Conservation (phyloP, 495 filamentous ascomycete species). For the Xylaria telfairii region DNA sequence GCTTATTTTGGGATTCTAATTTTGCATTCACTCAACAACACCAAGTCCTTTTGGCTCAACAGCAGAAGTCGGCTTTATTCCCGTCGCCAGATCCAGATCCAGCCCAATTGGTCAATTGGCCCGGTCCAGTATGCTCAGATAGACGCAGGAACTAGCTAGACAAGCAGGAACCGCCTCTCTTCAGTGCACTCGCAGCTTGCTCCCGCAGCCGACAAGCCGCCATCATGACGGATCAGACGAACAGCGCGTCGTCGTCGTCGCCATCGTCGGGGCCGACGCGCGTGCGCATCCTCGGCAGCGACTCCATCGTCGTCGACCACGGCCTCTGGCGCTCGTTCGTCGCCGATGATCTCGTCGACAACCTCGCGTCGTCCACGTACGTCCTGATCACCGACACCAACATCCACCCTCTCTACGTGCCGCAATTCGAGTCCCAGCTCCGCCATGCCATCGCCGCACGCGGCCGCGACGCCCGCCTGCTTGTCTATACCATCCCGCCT, state of each 20-base stretch:
- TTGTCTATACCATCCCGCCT: slow-evolving; percentile 85
- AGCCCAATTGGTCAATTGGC: not conserved
- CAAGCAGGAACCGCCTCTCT: not conserved
- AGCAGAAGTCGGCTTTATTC: not conserved
- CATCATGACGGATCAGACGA: slow-evolving; percentile 29
- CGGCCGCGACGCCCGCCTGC: slow-evolving; percentile 68
- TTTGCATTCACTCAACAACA: not conserved
- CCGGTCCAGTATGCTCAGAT: not conserved
- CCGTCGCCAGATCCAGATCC: not conserved
- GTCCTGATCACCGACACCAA: slow-evolving; percentile 97
- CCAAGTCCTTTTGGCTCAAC: not conserved
- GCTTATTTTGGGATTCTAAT: not conserved
- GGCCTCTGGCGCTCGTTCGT: slow-evolving; percentile 86
- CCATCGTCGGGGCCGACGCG: slow-evolving; percentile 46
- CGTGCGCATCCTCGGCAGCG: slow-evolving; percentile 62
- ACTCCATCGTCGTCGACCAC: slow-evolving; percentile 90
- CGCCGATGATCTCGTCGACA: slow-evolving; percentile 78
- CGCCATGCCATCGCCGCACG: slow-evolving; percentile 56
- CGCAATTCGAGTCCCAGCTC: slow-evolving; percentile 77
- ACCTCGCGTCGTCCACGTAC: slow-evolving; percentile 85
- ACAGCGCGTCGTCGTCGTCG: slow-evolving; percentile 22
- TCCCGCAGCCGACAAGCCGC: not conserved
- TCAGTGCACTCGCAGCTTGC: not conserved
- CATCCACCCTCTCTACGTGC: slow-evolving; percentile 78
- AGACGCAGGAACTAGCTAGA: not conserved